Evolutionary conservation across 441 rosid species (phyloP).

Genomic region (Syzygium malaccense): DNA sequence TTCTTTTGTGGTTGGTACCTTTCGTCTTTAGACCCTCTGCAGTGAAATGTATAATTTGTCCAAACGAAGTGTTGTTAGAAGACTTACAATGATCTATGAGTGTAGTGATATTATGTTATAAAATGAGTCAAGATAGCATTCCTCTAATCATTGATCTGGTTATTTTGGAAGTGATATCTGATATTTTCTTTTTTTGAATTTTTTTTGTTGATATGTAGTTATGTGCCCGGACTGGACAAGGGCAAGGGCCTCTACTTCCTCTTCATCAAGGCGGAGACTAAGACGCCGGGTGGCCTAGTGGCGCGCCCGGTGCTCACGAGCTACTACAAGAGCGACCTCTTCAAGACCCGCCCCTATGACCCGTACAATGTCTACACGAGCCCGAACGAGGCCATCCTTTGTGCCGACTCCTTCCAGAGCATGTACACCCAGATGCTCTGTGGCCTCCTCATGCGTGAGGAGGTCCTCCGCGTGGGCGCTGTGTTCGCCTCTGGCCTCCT

Average conservation of each 20-base stretch:
- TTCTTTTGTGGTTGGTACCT: neutral
- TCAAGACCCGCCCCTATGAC: conserved; percentile 52
- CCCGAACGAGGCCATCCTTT: conserved; percentile 62
- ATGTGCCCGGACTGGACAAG: conserved; percentile 53
- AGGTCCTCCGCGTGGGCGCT: conserved; percentile 54
- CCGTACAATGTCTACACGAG: conserved; percentile 64
- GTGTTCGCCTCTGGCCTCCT: conserved; percentile 72
- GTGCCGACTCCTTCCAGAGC: conserved; percentile 60
- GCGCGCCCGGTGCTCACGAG: conserved; percentile 75
- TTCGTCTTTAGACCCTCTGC: neutral
- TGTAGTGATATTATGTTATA: neutral
- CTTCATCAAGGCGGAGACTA: conserved; percentile 57
- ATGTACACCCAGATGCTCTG: conserved; percentile 77
- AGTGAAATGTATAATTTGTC: neutral
- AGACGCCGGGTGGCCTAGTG: conserved; percentile 47
- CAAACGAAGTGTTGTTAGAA: neutral
- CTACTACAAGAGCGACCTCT: conserved; percentile 66
- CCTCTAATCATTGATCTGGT: neutral
- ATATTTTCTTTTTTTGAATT: neutral
- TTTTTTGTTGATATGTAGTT: conserved; percentile 19
- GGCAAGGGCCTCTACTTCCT: conserved; percentile 61
- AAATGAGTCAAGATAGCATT: neutral
- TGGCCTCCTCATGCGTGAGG: conserved; percentile 57
- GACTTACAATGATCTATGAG: neutral
- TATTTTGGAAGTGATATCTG: neutral